Base-by-base conservation (phyloP, 2,329 filamentous ascomycete species). In the Ophiostoma ulmi region DNA sequence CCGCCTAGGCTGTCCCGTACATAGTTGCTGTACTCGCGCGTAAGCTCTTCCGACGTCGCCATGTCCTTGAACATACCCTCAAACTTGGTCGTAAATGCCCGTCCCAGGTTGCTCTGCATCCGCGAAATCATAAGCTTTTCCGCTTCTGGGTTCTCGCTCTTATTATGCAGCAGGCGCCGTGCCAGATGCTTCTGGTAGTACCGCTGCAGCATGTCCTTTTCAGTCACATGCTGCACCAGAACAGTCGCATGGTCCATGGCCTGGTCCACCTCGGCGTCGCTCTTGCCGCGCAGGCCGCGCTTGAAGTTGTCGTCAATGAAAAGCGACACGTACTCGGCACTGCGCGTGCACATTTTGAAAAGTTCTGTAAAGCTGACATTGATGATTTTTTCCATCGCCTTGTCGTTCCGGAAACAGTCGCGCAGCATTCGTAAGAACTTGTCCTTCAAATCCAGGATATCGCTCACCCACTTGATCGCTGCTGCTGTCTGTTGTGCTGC, bases 171-270 rank as follows among this genome's bases (percentile, higher is more conserved):
- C 61, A 99, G 82, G 69, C 95, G 89, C 72, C 92, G 90, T 64
- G 92, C 94, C 35, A 99, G 85, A 80, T 99, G 95, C 78, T 97
- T 97, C 83, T 98, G 97, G 83, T 99, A 98, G 80, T 99, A 99
- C 5, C 91, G 88, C 81, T 99, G 94, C 76, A 99, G 97, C 75
- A 97, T 85, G 78, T 99, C 95, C 80, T 94, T 95, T 77, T 98
- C 94, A 70, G 90, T 88, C 52, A 99, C 87, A 75, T 97, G 97
- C 65, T 93, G 89, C 69, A 99, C 86, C 7, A 99, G 83, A 0
- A 90, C 88, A 72, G 97, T 96, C 14, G 94, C 94, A 78, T 95
- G 97, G 72, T 97, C 94, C 58, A 98, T 83, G 0, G 97, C 87
- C 8, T 82, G 79, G 76, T 98, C 94, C 17, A 97, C 87, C 77